Percentiles rank a stretch among this genome's conserved stretches.
Evolutionary conservation across 2,329 filamentous ascomycete genomes (phyloP).

Genomic region (Exutisphaerella laricina): DNA sequence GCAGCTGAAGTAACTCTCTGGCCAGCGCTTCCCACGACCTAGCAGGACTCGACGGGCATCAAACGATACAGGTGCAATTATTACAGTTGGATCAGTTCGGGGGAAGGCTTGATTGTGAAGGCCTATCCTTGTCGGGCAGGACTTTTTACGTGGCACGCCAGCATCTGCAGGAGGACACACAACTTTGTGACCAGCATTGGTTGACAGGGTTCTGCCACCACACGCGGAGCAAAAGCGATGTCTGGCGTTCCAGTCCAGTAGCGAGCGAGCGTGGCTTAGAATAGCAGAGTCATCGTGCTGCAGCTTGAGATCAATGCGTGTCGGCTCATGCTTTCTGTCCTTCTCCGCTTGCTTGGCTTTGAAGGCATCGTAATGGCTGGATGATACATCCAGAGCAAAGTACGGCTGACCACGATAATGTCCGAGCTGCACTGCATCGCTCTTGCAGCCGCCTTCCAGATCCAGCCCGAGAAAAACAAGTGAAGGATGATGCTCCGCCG

Average conservation of each 20-base stretch:
- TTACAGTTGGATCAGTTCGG: constrained; percentile 21
- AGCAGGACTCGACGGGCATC: constrained; percentile 20
- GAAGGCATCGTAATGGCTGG: constrained; percentile 16
- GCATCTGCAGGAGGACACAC: constrained; percentile 21
- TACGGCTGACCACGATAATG: constrained; percentile 18
- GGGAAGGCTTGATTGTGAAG: constrained; percentile 23
- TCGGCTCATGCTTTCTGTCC: constrained; percentile 13
- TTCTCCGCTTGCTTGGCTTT: constrained; percentile 13
- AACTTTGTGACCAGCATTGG: constrained; percentile 21
- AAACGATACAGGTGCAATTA: constrained; percentile 20
- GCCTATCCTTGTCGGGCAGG: constrained; percentile 20
- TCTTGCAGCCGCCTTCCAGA: constrained; percentile 14
- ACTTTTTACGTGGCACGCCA: constrained; percentile 14
- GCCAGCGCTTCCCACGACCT: constrained; percentile 21
- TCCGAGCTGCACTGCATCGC: constrained; percentile 14
- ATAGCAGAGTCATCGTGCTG: constrained; percentile 18
- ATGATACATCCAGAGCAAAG: constrained; percentile 20
- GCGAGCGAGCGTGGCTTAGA: constrained; percentile 19
- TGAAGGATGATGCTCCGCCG: constrained; percentile 15
- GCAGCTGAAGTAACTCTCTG: constrained; percentile 22
- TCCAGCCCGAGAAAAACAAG: constrained; percentile 22
- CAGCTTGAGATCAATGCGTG: constrained; percentile 19
- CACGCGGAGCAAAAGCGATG: constrained; percentile 21
- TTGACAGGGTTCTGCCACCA: constrained; percentile 17
- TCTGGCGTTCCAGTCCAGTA: constrained; percentile 20